Conservation (phyloP, 768 basidiomycete genomes). For the Boletus eberwhitei region DNA sequence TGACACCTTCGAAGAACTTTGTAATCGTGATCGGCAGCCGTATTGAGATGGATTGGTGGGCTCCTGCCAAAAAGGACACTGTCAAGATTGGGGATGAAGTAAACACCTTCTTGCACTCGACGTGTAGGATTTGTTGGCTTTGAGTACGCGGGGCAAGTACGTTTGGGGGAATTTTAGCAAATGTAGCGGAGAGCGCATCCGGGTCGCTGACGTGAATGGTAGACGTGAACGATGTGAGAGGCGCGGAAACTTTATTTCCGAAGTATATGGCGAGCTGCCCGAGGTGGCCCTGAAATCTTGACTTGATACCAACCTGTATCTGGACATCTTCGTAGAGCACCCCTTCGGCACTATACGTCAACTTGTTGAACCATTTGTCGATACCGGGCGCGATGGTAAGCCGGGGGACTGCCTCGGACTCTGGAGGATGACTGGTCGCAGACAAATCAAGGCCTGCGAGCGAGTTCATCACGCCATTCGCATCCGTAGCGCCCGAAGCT, state of each 20-base stretch:
- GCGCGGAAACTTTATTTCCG: constrained; percentile 88
- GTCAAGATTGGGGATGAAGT: constrained; percentile 70
- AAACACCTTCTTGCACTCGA: constrained; percentile 93
- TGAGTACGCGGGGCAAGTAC: constrained; percentile 81
- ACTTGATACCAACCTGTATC: constrained; percentile 94
- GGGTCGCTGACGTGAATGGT: constrained; percentile 70
- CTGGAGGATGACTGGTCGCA: constrained; percentile 21
- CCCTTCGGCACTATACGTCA: constrained; percentile 78
- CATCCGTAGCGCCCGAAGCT: constrained; percentile 35
- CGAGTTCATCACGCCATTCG: constrained; percentile 64
- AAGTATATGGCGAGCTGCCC: constrained; percentile 94
- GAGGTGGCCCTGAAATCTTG: constrained; percentile 91
- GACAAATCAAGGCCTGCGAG: constrained; percentile 81
- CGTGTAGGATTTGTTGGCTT: constrained; percentile 87
- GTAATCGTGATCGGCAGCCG: constrained; percentile 83
- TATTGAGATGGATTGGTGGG: constrained; percentile 81
- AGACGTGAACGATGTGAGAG: constrained; percentile 90
- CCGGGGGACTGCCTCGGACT: constrained; percentile 39
- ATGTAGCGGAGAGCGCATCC: constrained; percentile 74
- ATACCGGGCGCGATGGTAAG: constrained; percentile 67
- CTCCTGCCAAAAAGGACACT: constrained; percentile 89
- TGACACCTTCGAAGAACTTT: constrained; percentile 94
- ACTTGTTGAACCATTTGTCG: constrained; percentile 86
- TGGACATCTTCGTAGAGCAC: constrained; percentile 95
- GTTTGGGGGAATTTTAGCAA: constrained; percentile 88